phyloP scores from a whole-genome alignment of 192 early-diverging fungal species.

The Podila verticillata region DNA sequence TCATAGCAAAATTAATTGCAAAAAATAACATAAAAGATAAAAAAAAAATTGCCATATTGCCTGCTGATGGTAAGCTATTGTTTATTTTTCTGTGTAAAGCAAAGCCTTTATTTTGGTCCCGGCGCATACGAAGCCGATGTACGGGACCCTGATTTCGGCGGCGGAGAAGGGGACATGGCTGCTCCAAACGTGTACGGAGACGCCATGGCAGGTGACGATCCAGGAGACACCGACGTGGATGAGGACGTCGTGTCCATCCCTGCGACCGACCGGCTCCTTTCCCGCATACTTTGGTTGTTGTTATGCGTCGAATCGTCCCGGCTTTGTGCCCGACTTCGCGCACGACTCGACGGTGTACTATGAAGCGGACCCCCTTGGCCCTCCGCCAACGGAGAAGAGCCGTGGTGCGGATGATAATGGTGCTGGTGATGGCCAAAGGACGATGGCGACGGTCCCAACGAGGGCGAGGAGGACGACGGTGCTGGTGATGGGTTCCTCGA shows the following conservation, averaged over 20 bases:
- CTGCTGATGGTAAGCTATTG: neutral
- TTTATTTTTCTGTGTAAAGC: neutral
- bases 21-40: neutral
- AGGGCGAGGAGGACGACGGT: conserved; percentile 6
- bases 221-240: neutral
- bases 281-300: conserved; percentile 5
- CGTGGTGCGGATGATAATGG: conserved; percentile 17
- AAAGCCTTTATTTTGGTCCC: too few species aligned
- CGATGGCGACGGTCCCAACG: conserved; percentile 4
- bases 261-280: conserved; percentile 14
- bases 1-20: neutral
- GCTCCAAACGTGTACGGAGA: neutral
- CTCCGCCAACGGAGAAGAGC: conserved; percentile 29
- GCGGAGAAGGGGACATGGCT: neutral
- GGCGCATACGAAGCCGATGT: neutral
- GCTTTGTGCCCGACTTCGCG: conserved; percentile 28
- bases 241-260: neutral
- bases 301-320: conserved; percentile 18
- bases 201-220: neutral
- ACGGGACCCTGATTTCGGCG: neutral
- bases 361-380: neutral
- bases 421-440: neutral
- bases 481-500: conserved; percentile 27
- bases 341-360: conserved; percentile 26
- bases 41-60: neutral